Percentiles rank a stretch among this genome's conserved stretches.
These are phyloP conservation scores for Penicillium egyptiacum DNA, from an alignment of 495 filamentous ascomycete genomes.

Conservation along the genomic window DNA sequence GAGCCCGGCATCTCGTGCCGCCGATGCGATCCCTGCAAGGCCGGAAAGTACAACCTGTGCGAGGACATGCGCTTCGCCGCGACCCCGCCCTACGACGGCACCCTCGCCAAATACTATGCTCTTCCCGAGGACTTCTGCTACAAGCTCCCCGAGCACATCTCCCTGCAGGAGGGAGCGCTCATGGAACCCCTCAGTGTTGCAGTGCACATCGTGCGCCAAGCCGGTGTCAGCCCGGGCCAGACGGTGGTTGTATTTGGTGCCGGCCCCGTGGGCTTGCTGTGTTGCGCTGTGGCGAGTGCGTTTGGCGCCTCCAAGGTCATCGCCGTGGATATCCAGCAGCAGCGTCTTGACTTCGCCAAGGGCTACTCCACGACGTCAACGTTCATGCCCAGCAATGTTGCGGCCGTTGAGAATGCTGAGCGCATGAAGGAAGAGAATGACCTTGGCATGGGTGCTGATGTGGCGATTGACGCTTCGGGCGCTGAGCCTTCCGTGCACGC, in stretches of 20 bases:
- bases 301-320: conserved; percentile 55
- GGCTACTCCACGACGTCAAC: conserved; percentile 45
- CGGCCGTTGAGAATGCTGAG: conserved; percentile 41
- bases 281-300: conserved; percentile 52
- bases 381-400: conserved; percentile 41
- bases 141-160: conserved; percentile 47
- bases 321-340: conserved; percentile 53
- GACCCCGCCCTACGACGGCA: conserved; percentile 56
- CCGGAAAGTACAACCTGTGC: conserved; percentile 55
- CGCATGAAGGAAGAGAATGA: conserved; percentile 45
- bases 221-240: conserved; percentile 45
- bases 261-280: conserved; percentile 56
- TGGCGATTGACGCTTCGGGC: conserved; percentile 58
- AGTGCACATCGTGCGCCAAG: conserved; percentile 54
- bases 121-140: conserved; percentile 59
- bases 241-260: conserved; percentile 56
- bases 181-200: conserved; percentile 58
- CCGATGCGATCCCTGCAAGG: conserved; percentile 53
- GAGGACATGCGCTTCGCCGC: conserved; percentile 54
- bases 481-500: conserved; percentile 54
- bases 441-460: conserved; percentile 52
- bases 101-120: conserved; percentile 54
- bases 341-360: conserved; percentile 54
- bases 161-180: conserved; percentile 52
- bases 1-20: conserved; percentile 55